A percentile compares a stretch with the other conserved stretches of the same genome.
Evolutionary conservation across 192 early-diverging fungal species (phyloP).

Genomic region (Phlyctochytrium planicorne): DNA sequence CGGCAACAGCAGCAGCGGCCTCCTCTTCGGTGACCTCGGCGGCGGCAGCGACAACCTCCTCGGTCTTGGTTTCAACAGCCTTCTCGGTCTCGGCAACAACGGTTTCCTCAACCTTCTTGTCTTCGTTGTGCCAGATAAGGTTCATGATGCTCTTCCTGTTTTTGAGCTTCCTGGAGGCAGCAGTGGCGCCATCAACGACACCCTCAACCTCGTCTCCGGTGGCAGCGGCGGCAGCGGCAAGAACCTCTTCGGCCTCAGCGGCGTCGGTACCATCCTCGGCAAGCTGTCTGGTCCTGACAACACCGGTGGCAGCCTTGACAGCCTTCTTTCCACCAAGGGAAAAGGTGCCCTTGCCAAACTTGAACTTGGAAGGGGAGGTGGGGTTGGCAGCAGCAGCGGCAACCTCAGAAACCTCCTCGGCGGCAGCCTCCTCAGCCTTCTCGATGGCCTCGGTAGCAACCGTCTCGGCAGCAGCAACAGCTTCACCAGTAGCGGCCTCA

Average conservation of each 20-base stretch:
- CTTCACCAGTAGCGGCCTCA: too few relatives aligned
- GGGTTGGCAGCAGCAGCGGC: neutral
- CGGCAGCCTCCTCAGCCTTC: neutral
- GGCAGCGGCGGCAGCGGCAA: neutral
- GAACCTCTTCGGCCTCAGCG: neutral
- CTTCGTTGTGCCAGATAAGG: neutral
- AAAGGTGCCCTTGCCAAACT: neutral
- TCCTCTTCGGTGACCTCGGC: neutral
- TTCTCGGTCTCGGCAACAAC: neutral
- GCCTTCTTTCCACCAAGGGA: neutral
- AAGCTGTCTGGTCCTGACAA: too few relatives aligned
- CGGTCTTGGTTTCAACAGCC: neutral
- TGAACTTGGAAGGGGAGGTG: neutral
- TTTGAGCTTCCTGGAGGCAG: neutral
- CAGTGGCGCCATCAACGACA: neutral
- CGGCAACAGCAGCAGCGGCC: neutral
- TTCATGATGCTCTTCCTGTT: neutral
- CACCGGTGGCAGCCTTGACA: neutral
- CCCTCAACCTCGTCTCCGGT: neutral
- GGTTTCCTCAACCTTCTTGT: neutral
- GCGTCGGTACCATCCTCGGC: neutral
- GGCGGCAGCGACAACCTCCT: neutral
- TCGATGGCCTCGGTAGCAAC: neutral
- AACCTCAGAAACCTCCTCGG: neutral
- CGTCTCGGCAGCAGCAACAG: slow-evolving; percentile 1